phyloP scores from a whole-genome alignment of 164 flowering plant genomes.

The Stephania japonica region DNA sequence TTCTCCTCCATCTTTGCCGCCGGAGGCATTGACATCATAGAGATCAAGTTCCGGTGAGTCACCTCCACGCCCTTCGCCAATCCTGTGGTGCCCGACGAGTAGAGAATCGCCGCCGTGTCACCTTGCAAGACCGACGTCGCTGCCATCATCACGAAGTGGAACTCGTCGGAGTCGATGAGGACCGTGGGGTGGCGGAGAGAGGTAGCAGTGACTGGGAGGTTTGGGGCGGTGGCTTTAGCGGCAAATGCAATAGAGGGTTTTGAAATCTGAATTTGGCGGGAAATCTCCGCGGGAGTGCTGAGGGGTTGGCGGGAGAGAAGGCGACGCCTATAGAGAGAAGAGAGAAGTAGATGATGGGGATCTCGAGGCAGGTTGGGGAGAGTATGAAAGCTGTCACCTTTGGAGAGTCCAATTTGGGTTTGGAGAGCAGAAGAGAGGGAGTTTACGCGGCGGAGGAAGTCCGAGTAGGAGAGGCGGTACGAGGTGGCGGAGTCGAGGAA shows the following conservation, averaged over 20 bases:
- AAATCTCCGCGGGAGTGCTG: constrained; percentile 39
- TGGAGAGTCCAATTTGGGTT: constrained; percentile 15
- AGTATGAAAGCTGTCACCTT: constrained; percentile 52
- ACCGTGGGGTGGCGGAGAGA: constrained; percentile 12
- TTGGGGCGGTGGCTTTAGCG: constrained; percentile 25
- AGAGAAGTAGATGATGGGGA: constrained; percentile 57
- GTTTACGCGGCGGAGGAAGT: constrained; percentile 20
- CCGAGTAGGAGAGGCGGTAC: constrained; percentile 29
- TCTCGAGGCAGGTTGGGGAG: constrained; percentile 30
- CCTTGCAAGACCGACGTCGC: constrained; percentile 9
- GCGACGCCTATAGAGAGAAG: constrained; percentile 57
- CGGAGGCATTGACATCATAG: constrained; percentile 15
- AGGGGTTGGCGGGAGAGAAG: constrained; percentile 57
- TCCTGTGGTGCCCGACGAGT: constrained; percentile 77
- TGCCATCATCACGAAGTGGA: constrained; percentile 19
- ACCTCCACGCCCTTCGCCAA: constrained; percentile 52
- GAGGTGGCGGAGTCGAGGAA: constrained; percentile 43
- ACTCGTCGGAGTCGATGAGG: constrained; percentile 26
- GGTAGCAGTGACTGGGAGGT: constrained; percentile 22
- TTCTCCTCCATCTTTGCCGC: not conserved
- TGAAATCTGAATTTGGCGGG: constrained; percentile 40
- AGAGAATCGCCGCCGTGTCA: constrained; percentile 51
- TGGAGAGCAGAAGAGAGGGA: constrained; percentile 37
- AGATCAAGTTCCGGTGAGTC: constrained; percentile 55
- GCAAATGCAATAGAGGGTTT: constrained; percentile 56